These are phyloP conservation scores for Plectosphaerella sp. DNA, from an alignment of 2,329 filamentous ascomycete species.

Conservation along the genomic window DNA sequence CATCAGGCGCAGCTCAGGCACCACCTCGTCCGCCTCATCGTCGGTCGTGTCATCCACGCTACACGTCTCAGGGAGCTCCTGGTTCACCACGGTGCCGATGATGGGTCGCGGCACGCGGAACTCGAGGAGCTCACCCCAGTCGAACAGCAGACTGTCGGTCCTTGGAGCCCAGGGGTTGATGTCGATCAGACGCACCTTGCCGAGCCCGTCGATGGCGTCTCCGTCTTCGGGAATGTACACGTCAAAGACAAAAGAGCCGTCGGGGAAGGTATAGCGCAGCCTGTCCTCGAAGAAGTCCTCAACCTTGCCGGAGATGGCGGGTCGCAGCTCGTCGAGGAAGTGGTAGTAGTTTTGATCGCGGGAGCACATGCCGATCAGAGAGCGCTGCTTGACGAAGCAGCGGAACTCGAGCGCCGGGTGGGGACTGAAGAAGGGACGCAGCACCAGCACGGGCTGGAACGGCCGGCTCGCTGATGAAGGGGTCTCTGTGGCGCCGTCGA, in stretches of 20 bases:
- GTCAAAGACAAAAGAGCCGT: constrained; percentile 83
- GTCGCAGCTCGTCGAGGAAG: constrained; percentile 64
- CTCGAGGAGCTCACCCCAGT: constrained; percentile 80
- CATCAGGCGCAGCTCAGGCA: constrained; percentile 73
- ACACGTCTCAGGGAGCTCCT: constrained; percentile 25
- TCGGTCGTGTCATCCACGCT: constrained; percentile 29
- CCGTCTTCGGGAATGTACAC: constrained; percentile 77
- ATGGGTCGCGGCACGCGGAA: constrained; percentile 59
- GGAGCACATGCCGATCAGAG: constrained; percentile 79
- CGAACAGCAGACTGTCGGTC: constrained; percentile 86
- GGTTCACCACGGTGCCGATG: constrained; percentile 39
- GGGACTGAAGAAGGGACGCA: constrained; percentile 82
- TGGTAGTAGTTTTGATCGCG: constrained; percentile 87
- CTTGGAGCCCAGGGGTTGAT: constrained; percentile 91
- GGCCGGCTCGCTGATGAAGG: constrained; percentile 28
- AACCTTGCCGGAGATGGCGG: constrained; percentile 64
- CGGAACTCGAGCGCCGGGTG: constrained; percentile 92
- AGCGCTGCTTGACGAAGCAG: constrained; percentile 83
- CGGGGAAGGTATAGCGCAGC: constrained; percentile 74
- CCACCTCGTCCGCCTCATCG: constrained; percentile 39
- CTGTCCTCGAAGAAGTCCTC: constrained; percentile 72
- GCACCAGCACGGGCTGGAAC: constrained; percentile 74
- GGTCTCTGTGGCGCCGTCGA: constrained; percentile 69
- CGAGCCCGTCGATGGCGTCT: constrained; percentile 53
- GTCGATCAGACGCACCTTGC: constrained; percentile 80